Conservation (phyloP, 169 alveolate species). For the Amoebophrya sp. region DNA sequence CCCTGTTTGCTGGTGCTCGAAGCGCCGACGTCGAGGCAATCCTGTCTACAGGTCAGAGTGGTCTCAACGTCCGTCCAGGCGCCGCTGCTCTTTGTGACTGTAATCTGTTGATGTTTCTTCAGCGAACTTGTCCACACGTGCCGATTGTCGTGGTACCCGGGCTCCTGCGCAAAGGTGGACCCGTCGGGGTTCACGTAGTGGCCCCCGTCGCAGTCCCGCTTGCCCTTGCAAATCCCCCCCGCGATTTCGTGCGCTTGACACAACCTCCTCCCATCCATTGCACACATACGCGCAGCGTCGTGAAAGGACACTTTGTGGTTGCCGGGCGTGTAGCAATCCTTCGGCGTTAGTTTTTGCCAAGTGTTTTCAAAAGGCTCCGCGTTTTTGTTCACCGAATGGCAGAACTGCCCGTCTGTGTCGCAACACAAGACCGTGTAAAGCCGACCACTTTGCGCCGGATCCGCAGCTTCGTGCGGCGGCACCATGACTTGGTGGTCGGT, state of each 20-base stretch:
- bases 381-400: neutral
- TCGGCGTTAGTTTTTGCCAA: neutral
- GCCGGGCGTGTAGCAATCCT: neutral
- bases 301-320: neutral
- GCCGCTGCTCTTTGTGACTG: neutral
- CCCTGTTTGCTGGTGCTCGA: neutral
- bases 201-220: conserved; percentile 3
- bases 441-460: neutral
- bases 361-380: neutral
- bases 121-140: neutral
- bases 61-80: conserved; percentile 11
- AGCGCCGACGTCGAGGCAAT: neutral
- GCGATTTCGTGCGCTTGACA: neutral
- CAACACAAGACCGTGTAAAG: neutral
- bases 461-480: neutral
- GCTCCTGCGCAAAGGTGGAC: neutral
- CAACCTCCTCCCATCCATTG: neutral
- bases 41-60: neutral
- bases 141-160: neutral
- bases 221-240: neutral
- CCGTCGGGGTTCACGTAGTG: neutral
- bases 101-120: neutral
- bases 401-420: conserved; percentile 1
- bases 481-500: neutral
- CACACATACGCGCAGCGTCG: neutral